A percentile compares a stretch with the other conserved stretches of the same genome.
Evolutionary conservation across 306 rosid genomes (phyloP).

Genomic region (Citrullus mucosospermus): DNA sequence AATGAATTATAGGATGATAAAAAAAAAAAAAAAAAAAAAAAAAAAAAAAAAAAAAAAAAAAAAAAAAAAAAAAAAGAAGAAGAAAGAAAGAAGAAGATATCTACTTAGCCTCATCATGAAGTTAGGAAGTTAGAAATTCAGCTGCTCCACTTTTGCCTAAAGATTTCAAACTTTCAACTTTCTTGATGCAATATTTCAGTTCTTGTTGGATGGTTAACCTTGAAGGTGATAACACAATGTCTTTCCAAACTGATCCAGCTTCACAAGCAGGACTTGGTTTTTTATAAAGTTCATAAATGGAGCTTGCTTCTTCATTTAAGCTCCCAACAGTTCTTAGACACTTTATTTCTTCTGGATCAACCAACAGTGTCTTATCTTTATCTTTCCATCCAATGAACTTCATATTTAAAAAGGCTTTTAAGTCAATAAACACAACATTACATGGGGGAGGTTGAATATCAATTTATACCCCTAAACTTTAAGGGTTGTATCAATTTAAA

Average conservation of each 20-base stretch:
- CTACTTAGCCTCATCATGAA: constrained; percentile 1
- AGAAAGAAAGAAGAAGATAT: background rate
- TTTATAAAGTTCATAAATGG: constrained; percentile 75
- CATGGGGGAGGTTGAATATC: no score
- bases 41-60: background rate
- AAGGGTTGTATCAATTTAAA: no score
- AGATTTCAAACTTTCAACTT: constrained; percentile 38
- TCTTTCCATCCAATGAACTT: constrained; percentile 96
- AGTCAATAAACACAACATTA: background rate
- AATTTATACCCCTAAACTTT: no score
- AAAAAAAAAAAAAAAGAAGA: background rate
- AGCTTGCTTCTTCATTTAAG: constrained; percentile 53
- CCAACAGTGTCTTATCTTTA: constrained; percentile 71
- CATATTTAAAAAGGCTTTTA: background rate
- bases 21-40: background rate
- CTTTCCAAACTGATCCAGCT: constrained; percentile 86
- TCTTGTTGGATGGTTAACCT: constrained; percentile 71
- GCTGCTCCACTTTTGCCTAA: background rate
- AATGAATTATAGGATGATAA: background rate
- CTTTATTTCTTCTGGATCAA: constrained; percentile 85
- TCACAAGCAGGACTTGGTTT: constrained; percentile 61
- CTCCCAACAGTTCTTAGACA: constrained; percentile 61
- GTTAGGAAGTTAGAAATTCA: background rate
- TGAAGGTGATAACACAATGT: constrained; percentile 80
- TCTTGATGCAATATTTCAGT: constrained; percentile 74